Evolutionary conservation across 306 rosid genomes (phyloP), one percentile per base, ranked within the genome.

Genomic region (Notholithocarpus densiflorus): DNA sequence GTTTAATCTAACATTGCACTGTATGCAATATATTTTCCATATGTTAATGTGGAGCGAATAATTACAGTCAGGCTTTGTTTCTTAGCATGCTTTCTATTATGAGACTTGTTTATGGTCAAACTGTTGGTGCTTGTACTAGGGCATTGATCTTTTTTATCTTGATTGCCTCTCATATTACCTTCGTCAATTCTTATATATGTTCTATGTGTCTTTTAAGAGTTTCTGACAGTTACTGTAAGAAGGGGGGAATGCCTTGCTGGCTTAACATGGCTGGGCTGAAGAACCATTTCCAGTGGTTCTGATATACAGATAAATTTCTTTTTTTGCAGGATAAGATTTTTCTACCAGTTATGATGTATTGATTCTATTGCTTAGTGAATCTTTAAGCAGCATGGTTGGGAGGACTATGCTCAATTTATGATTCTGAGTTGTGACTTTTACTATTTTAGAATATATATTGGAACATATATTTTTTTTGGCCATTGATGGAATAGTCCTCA

Each of bases 1-100:
- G 62, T 60, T 78, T 55, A 59, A 43, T 75, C 79, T 29, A 51
- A 76, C 2, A 73, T 45, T 64, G 80, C 37, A 59, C 66, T 77
- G 32, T 24, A 3, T 31, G 56, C 52, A 65, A 1, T 21, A 56
- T 77, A 55, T 61, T 68, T 79, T 74, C 24, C 23, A 55, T 56
- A 23, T 71, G 69, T 45, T 73, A 59, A 53, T 68, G 81, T 59
- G 55, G 34, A 66, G 45, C 20, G 26, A 61, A 71, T 12, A 11
- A 71, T 43, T 55, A 45, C 69, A 24, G 5, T 24, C 66, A 12
- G 66, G 13, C 9, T 5, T 59, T 62, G 57, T 55, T 10, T 51
- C 45, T 52, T 74, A 66, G 37, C 45, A 27, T 17, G 52, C 51
- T 55, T 15, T 19, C 20, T 40, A 27, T 43, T 20, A 13, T 53